Evolutionary conservation across 345 rosid species (phyloP).

Genomic region (Streptanthus diversifolius): DNA sequence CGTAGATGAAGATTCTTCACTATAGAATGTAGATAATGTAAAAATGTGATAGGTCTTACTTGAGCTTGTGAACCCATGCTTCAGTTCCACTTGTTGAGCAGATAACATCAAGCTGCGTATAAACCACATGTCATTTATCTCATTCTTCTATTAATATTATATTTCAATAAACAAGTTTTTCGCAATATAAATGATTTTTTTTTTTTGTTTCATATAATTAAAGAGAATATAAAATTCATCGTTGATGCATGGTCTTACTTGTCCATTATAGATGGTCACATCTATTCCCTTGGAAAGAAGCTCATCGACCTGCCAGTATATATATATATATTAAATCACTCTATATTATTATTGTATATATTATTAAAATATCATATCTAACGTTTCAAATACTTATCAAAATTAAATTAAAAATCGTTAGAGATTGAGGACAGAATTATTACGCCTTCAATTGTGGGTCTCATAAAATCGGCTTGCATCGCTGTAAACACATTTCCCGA

Average conservation of each 20-base stretch:
- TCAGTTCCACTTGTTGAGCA: slow-evolving; percentile 83
- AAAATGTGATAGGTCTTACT: slow-evolving; percentile 39
- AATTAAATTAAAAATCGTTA: background rate
- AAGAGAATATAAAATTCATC: background rate
- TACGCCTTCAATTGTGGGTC: slow-evolving; percentile 70
- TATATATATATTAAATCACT: no score
- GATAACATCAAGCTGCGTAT: slow-evolving; percentile 67
- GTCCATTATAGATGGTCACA: slow-evolving; percentile 86
- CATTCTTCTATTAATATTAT: background rate
- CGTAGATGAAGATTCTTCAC: background rate
- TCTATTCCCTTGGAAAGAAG: slow-evolving; percentile 68
- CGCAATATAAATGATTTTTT: background rate
- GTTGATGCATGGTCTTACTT: slow-evolving; percentile 44
- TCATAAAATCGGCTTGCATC: slow-evolving; percentile 75
- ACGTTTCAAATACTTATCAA: background rate
- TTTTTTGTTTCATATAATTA: background rate
- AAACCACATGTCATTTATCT: slow-evolving; percentile 15
- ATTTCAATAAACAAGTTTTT: background rate
- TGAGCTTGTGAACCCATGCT: slow-evolving; percentile 90
- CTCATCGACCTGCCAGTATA: slow-evolving; percentile 59
- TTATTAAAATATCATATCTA: background rate
- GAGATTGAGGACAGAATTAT: background rate
- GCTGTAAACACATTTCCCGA: slow-evolving; percentile 46
- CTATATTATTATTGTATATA: background rate
- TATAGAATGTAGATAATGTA: background rate